Evolutionary conservation across 2,329 filamentous ascomycete species (phyloP), one percentile per base, ranked within the genome.

Genomic region (Calonectria henricotiae): DNA sequence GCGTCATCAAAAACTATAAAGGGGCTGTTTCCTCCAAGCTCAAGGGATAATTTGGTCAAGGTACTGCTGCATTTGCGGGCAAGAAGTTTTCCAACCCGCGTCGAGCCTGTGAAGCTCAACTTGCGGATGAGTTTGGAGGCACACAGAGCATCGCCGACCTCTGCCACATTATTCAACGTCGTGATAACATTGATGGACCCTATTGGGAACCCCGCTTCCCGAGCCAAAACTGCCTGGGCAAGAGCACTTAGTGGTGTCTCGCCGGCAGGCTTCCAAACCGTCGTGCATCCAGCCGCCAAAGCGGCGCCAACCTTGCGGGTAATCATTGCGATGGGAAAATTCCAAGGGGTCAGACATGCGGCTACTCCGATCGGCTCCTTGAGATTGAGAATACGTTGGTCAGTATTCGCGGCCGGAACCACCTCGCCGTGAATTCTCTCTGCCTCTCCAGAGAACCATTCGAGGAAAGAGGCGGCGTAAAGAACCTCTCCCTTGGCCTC

Each of bases 401-500:
- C 87, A 2, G 87, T 81, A 30, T 89, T 84, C 37, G 85, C 88
- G 2, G 89, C 83, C 23, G 87, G 86, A 65, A 92, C 90, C 4
- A 72, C 71, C 23, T 76, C 71, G 15, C 75, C 74, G 46, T 73
- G 72, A 6, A 60, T 54, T 58, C 89, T 80, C 20, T 88, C 86
- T 20, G 89, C 89, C 78, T 91, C 89, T 73, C 89, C 89, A 46
- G 85, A 84, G 37, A 67, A 67, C 58, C 65, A 67, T 11, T 62
- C 65, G 4, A 67, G 27, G 79, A 90, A 91, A 68, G 81, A 85
- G 1, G 89, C 85, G 3, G 88, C 88, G 73, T 90, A 90, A 27
- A 80, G 79, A n/a, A 87, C 86, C 79, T 91, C 89, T 15, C 83
- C 85, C 73, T 84, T 85, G 8, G 89, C 85, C 75, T 91, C 89